Base-by-base conservation (phyloP, 805 yeast genomes). In the Metschnikowia cubensis region DNA sequence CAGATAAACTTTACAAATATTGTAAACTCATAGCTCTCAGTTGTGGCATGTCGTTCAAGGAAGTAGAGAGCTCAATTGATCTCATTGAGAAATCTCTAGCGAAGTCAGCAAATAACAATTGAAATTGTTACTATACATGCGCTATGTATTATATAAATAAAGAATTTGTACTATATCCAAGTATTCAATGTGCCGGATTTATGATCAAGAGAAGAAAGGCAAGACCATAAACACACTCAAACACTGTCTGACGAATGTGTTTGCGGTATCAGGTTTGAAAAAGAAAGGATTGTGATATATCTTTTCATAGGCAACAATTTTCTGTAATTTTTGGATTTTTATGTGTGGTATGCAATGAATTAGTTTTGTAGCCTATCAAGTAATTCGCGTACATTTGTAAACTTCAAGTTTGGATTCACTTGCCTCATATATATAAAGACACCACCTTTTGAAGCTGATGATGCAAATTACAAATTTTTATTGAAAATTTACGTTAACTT, bases 51-150 rank as follows among this genome's bases (percentile, higher is more conserved):
- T 57, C 68, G 39, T 54, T 70, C 47, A 56, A 60, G 34, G 76
- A 73, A 41, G 75, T 72, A 36, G 76, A 73, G 49, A 60, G 59
- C 34, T 66, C 72, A n/a, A 73, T 73, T 44, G 76, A 73, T 51
- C 61, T 70, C 52, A 70, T 73, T 35, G 78, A 73, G 55, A 68
- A 70, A 50, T 68, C 73, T 15, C 65, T 73, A 42, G 51, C 61
- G 33, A 68, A 63, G 43, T 51, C 68, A 3, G 49, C 51, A 25
- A 51, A 40, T 14, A 48, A 36, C 3, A 36, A 44, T 35, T 44
- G 21, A 32, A 29, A 22, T 34, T 21, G 18, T 25, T 6, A 21
- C 10, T 20, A 20, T 41, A 15, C 36, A 31, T 31, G 35, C 34
- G 37, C 20, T 29, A 20, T 42, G 34, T 33, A 42, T 6, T 42